These are phyloP conservation scores for Russula emetica DNA, from an alignment of 768 basidiomycete species.

Conservation along the genomic window DNA sequence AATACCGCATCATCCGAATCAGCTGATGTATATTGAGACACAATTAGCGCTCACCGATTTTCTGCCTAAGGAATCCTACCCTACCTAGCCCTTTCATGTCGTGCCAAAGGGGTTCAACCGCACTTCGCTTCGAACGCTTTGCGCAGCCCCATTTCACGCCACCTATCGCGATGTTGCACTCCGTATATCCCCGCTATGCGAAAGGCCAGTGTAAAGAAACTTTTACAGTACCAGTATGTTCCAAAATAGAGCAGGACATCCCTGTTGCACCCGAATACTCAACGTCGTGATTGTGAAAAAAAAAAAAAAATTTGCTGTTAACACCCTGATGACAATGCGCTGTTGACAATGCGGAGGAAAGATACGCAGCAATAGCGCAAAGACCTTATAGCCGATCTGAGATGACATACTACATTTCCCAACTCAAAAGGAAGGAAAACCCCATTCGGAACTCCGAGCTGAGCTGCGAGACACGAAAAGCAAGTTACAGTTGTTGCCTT, in stretches of 20 bases:
- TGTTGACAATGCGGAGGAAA: not conserved
- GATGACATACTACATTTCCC: not conserved
- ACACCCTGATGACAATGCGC: no score
- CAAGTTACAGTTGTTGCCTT: no score
- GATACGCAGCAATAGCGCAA: not conserved
- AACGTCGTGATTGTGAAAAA: not conserved
- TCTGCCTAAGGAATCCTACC: not conserved
- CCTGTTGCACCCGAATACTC: not conserved
- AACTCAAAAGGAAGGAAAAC: not conserved
- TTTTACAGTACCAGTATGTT: no score
- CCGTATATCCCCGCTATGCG: not conserved
- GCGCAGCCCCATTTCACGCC: not conserved
- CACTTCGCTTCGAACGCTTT: not conserved
- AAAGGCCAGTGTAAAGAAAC: no score
- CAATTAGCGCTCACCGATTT: not conserved
- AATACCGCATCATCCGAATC: not conserved
- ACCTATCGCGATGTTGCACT: not conserved
- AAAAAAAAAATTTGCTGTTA: not conserved
- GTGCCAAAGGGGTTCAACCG: not conserved
- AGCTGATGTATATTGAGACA: not conserved
- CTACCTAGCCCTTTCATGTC: not conserved
- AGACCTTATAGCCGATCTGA: not conserved
- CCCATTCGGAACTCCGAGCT: not conserved
- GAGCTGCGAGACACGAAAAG: not conserved
- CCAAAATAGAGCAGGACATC: not conserved